Conservation (phyloP, 2,329 filamentous ascomycete species). For the Pyrenophora tritici-repentis region DNA sequence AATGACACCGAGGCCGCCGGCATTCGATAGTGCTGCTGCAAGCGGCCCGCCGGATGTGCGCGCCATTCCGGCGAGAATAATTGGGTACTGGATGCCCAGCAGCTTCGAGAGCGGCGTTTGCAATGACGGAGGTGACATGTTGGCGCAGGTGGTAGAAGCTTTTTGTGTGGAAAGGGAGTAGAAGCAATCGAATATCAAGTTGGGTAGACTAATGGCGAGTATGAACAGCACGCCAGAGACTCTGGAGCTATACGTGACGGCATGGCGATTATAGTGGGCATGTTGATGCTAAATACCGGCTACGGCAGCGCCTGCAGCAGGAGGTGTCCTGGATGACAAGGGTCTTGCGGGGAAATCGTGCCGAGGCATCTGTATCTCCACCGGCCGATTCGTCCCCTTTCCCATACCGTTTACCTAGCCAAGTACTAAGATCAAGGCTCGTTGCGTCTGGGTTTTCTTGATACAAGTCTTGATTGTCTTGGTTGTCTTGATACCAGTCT, state of each 20-base stretch:
- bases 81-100: constrained; percentile 82
- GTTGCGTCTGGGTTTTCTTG: no score
- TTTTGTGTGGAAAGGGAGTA: not conserved
- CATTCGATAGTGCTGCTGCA: constrained; percentile 66
- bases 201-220: not conserved
- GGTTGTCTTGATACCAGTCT: no score
- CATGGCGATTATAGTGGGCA: constrained; percentile 31
- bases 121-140: constrained; percentile 41
- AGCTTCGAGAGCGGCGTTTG: constrained; percentile 57
- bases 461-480: no score
- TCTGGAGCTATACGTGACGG: constrained; percentile 1
- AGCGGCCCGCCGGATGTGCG: constrained; percentile 61
- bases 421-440: no score
- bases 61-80: constrained; percentile 94
- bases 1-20: constrained; percentile 74
- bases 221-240: not conserved
- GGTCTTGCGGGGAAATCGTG: constrained; percentile 25
- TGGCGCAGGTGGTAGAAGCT: constrained; percentile 8
- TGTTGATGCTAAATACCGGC: constrained; percentile 33
- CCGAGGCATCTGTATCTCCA: constrained; percentile 27
- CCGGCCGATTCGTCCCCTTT: constrained; percentile 9
- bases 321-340: constrained; percentile 13
- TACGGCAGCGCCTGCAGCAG: constrained; percentile 10
- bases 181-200: constrained; percentile 1
- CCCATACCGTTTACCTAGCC: no score